A percentile compares a stretch with the other conserved stretches of the same genome.
Conservation (phyloP, 192 early-diverging fungal species). For the Linnemannia elongata region DNA sequence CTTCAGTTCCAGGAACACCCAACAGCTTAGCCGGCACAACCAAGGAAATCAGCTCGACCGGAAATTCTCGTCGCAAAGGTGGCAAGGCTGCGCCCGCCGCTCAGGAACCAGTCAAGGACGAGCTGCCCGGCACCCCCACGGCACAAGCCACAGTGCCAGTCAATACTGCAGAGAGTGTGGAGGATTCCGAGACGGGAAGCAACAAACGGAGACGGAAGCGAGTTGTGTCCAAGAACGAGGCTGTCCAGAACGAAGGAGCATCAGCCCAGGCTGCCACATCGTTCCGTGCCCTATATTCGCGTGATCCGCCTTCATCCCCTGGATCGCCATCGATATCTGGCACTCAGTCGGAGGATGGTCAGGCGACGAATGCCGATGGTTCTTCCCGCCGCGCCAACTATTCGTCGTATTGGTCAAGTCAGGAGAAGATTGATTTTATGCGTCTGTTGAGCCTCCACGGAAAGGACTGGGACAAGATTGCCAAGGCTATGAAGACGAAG, state of each 20-base stretch:
- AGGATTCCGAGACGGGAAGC: constrained; percentile 13
- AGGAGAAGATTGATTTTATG: constrained; percentile 82
- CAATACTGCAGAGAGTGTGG: not conserved
- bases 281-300: constrained; percentile 46
- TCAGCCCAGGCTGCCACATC: constrained; percentile 25
- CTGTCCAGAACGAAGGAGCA: constrained; percentile 4
- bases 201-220: constrained; percentile 32
- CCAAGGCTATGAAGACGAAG: constrained; percentile 81
- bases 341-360: constrained; percentile 14
- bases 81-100: not conserved
- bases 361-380: constrained; percentile 15
- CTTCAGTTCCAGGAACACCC: constrained; percentile 21
- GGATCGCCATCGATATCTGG: constrained; percentile 14
- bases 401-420: constrained; percentile 92
- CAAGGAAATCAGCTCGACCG: constrained; percentile 3
- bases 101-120: constrained; percentile 29
- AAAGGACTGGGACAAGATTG: constrained; percentile 83
- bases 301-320: constrained; percentile 31
- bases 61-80: constrained; percentile 17
- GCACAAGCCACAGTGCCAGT: not conserved
- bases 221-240: constrained; percentile 35
- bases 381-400: constrained; percentile 50
- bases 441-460: constrained; percentile 74
- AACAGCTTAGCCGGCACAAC: not conserved
- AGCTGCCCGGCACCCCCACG: not conserved